Base-by-base conservation (phyloP, 2,329 filamentous ascomycete species). In the Aspergillus terreus region DNA sequence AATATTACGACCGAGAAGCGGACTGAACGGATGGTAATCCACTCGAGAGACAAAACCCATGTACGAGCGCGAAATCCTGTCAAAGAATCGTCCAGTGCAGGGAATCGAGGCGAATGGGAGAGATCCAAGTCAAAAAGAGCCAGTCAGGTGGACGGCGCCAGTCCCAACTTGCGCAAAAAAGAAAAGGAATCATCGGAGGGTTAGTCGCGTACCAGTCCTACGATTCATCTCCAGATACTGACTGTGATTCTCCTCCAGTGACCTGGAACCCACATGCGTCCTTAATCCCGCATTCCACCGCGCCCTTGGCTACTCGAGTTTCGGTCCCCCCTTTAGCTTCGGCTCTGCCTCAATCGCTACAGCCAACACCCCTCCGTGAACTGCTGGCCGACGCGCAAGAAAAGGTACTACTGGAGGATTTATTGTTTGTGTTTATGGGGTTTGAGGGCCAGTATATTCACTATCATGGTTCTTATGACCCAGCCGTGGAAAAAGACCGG, bases 361-460 rank as follows among this genome's bases (percentile, higher is more conserved):
- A 89, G 41, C 87, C 88, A 1, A 76, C 76, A 45, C 78, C 86
- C 6, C 77, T 97, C 14, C 77, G 80, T 50, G 83, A 88, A 51
- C 74, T 97, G 53, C 84, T 85, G 0, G 75, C 95, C 25, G 87
- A 95, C 58, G 82, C 82, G 2, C 94, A 99, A 70, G 94, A 99
- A 73, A 83, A 85, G 21, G 88, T 84, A 7, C 87, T 99, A 44
- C 78, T 97, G 41, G 92, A 96, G 61, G 94, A 99, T 63, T 74
- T 99, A 14, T 73, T 97, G 33, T 96, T 92, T 66, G 91, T 95
- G 4, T 95, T 97, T 63, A 96, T 99, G 92, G 94, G 94, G 21
- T 96, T 91, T 58, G 94, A 99, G 72, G 94, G 94, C n/a, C 91
- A 96, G 69, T 97, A 97, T 67, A 88, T 99, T 55, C 88, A 90